Base-by-base conservation (phyloP, 331 rosid genomes). In the Acacia pycnantha region DNA sequence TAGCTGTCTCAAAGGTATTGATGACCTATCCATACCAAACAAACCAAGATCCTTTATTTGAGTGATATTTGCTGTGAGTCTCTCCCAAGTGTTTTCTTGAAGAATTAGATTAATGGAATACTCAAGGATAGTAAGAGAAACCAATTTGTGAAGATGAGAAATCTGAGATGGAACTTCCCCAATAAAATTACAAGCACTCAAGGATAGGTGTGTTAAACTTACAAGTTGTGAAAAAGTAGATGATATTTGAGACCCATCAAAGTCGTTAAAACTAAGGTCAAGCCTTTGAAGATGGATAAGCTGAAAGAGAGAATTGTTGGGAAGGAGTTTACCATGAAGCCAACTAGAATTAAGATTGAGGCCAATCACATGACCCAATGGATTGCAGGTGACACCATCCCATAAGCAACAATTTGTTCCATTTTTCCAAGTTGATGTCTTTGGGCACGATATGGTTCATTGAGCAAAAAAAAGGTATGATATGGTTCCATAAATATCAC, bases 161-260 rank as follows among this genome's bases (percentile, higher is more conserved):
- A 67, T 67, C 11, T 67, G 47, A 35, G 14, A 2, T 67, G 72
- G 72, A 67, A 67, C 14, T 67, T 18, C 72, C 19, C 47, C 72
- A 19, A 0, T 18, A 16, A 66, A 33, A 19, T 31, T 31, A 27
- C 37, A 62, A 13, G 1, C 0, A 5, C 0, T 0, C 40, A 62
- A 62, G 40, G 21, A 5, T 12, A 62, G 10, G 68, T 62, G 8
- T 12, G 40, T 62, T 27, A 62, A 26, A 62, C 68, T 62, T 27
- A 13, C 21, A 27, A 62, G 40, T 4, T 62, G 68, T 13, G 68
- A 12, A 27, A 62, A 26, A 4, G 5, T 12, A 13, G 68, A 5
- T 62, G 40, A 29, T 62, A 62, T 62, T 4, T 62, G 68, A 27
- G 68, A 62, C 9, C 37, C 40, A 4, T 26, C 10, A 13, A 29